A percentile compares a stretch with the other conserved stretches of the same genome.
phyloP scores from a whole-genome alignment of 805 yeast species.

The Starmerella davenportii region DNA sequence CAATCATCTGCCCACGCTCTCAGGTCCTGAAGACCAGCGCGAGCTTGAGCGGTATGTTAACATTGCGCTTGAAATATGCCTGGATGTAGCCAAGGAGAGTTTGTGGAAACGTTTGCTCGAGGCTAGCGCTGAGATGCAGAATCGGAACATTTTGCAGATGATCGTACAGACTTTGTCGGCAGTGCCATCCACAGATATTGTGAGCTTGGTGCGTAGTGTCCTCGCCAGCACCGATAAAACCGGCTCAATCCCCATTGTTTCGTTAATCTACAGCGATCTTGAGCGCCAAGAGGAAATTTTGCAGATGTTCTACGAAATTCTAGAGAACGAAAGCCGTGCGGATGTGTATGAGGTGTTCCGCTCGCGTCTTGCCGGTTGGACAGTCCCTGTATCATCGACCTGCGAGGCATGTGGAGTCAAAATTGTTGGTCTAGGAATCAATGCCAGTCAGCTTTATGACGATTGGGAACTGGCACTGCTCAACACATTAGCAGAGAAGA shows the following conservation, averaged over 20 bases:
- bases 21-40: slow-evolving; percentile 5
- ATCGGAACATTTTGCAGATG: not conserved
- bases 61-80: slow-evolving; percentile 17
- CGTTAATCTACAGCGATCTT: slow-evolving; percentile 4
- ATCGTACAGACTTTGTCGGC: not conserved
- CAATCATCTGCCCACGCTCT: slow-evolving; percentile 13
- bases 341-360: slow-evolving; percentile 29
- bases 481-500: not conserved
- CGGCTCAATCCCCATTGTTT: slow-evolving; percentile 1
- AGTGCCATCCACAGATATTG: not conserved
- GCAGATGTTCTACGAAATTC: slow-evolving; percentile 19
- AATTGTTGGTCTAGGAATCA: slow-evolving; percentile 51
- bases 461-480: slow-evolving; percentile 11
- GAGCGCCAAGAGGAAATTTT: slow-evolving; percentile 4
- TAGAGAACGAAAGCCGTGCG: slow-evolving; percentile 38
- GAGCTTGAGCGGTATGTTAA: slow-evolving; percentile 9
- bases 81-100: slow-evolving; percentile 17
- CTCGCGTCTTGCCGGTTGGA: slow-evolving; percentile 45
- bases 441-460: slow-evolving; percentile 29
- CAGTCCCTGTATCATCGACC: slow-evolving; percentile 30
- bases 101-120: slow-evolving; percentile 28
- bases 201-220: not conserved
- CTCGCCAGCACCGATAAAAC: not conserved
- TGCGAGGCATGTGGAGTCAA: slow-evolving; percentile 65
- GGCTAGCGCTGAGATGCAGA: slow-evolving; percentile 21